Evolutionary conservation across 768 basidiomycete genomes (phyloP).

Genomic region (Dentipellis fragilis): DNA sequence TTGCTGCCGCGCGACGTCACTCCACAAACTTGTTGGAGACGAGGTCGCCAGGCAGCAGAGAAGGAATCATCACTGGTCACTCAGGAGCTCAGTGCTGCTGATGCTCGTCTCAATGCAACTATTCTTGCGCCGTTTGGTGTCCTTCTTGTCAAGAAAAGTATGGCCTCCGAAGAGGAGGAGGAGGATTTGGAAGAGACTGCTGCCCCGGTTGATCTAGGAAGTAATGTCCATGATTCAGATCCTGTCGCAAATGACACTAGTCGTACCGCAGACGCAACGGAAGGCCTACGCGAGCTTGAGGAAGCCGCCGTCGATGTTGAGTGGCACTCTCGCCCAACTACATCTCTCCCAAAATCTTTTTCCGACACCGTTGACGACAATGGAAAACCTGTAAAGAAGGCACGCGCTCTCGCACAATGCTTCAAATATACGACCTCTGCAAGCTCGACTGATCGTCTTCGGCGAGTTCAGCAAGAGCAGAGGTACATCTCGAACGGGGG

Average conservation of each 20-base stretch:
- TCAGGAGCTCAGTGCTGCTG: not conserved
- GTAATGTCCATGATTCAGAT: too few relatives aligned
- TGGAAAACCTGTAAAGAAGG: not conserved
- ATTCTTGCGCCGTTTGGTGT: not conserved
- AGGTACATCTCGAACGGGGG: not conserved
- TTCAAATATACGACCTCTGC: not conserved
- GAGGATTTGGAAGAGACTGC: too few relatives aligned
- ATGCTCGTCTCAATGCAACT: conserved; percentile 5
- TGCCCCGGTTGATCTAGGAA: too few relatives aligned
- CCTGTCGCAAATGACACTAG: too few relatives aligned
- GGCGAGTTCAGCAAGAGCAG: not conserved
- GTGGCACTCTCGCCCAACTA: not conserved
- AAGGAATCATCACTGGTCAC: too few relatives aligned
- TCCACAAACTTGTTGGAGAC: not conserved
- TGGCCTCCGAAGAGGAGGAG: not conserved
- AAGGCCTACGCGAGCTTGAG: not conserved
- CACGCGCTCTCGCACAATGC: not conserved
- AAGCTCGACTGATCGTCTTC: not conserved
- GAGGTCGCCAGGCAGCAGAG: not conserved
- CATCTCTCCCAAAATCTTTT: not conserved
- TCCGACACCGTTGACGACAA: not conserved
- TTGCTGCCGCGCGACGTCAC: not conserved
- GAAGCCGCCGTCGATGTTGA: not conserved
- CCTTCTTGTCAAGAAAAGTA: not conserved
- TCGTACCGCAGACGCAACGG: not conserved